phyloP scores from a whole-genome alignment of 768 basidiomycete species.

The Mycena pura region DNA sequence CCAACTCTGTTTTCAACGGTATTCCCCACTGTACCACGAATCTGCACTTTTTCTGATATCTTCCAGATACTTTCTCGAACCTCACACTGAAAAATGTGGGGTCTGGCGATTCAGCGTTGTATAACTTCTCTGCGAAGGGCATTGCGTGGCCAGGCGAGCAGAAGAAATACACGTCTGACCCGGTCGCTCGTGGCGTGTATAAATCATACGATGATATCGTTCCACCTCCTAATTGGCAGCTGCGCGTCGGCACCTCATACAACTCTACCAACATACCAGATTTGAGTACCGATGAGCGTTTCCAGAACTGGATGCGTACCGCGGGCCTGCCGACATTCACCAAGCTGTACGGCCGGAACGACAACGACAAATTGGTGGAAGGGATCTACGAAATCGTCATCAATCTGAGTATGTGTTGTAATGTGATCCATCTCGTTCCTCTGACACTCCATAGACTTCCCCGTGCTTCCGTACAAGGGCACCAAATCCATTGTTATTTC shows the following conservation, averaged over 20 bases:
- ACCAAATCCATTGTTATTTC: constrained; percentile 98
- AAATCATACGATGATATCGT: constrained; percentile 66
- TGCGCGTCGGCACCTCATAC: constrained; percentile 79
- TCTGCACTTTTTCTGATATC: not conserved
- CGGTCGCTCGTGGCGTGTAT: constrained; percentile 57
- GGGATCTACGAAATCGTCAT: constrained; percentile 81
- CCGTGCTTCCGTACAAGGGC: constrained; percentile 87
- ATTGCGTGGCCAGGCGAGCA: constrained; percentile 98
- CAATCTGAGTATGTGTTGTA: constrained; percentile 73
- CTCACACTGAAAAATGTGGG: constrained; percentile 65
- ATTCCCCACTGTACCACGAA: constrained; percentile 23
- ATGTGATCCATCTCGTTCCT: constrained; percentile 6
- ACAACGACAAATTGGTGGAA: constrained; percentile 68
- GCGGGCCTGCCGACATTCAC: constrained; percentile 97
- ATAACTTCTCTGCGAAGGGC: constrained; percentile 75
- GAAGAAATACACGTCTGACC: constrained; percentile 82
- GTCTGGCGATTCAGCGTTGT: constrained; percentile 51
- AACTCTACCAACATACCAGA: constrained; percentile 69
- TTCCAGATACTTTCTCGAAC: constrained; percentile 78
- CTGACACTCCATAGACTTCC: constrained; percentile 73
- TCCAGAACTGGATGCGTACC: constrained; percentile 99
- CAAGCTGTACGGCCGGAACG: constrained; percentile 93
- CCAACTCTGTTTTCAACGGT: constrained; percentile 98
- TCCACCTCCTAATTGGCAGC: constrained; percentile 93
- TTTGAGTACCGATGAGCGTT: constrained; percentile 82